Conservation (phyloP, 2,329 filamentous ascomycete species). For the Penicillium brasilianum region DNA sequence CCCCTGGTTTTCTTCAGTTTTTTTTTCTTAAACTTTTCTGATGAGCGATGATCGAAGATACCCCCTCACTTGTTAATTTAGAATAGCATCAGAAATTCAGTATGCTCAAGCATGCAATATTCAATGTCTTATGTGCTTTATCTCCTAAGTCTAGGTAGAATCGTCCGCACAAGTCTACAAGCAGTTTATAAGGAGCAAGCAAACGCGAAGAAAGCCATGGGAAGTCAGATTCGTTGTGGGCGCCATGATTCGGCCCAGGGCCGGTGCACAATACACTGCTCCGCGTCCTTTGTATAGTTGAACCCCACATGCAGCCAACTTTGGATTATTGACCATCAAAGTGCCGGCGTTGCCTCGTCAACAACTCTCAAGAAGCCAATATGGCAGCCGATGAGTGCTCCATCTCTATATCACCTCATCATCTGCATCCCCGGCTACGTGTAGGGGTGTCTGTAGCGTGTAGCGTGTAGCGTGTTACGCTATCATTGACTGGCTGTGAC, state of each 20-base stretch:
- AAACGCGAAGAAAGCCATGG: background rate
- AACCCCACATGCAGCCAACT: too few species aligned
- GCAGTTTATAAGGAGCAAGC: background rate
- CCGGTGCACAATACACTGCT: background rate
- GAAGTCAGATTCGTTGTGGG: background rate
- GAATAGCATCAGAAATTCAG: background rate
- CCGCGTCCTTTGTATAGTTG: background rate
- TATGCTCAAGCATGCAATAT: background rate
- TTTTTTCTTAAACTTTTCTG: background rate
- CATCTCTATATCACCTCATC: background rate
- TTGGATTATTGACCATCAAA: background rate
- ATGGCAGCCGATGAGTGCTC: background rate
- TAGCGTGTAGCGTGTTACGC: background rate
- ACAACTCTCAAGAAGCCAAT: background rate
- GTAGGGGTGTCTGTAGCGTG: background rate
- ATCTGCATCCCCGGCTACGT: background rate
- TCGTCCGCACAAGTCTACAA: background rate
- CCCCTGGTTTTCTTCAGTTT: conserved; percentile 19
- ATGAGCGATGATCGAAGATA: conserved; percentile 18
- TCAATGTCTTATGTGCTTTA: background rate
- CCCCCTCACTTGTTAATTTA: conserved; percentile 6
- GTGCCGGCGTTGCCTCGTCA: background rate
- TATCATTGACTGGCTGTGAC: background rate
- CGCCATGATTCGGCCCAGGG: background rate
- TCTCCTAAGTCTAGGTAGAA: too few species aligned